Conservation (phyloP, 1,139 yeast genomes). For the Zygosaccharomyces sapae region DNA sequence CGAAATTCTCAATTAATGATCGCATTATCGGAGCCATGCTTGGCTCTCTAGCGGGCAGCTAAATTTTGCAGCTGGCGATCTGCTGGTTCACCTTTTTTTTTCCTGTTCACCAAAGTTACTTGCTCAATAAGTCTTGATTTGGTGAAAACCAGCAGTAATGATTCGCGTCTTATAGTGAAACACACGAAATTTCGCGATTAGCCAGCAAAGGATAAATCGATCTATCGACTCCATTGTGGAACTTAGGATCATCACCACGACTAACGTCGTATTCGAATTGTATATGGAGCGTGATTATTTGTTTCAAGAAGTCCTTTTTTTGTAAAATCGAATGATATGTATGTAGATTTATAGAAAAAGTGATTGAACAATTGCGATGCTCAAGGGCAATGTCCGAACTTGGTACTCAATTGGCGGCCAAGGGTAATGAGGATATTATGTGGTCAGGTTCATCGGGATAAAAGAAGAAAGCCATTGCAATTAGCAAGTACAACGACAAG, state of each 20-base stretch:
- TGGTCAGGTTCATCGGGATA: constrained; percentile 37
- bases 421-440: constrained; percentile 9
- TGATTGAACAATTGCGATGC: neutral
- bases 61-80: neutral
- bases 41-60: constrained; percentile 4
- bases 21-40: neutral
- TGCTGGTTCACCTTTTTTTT: constrained; percentile 4
- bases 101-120: constrained; percentile 1
- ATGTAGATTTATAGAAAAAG: neutral
- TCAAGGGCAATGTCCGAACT: neutral
- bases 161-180: constrained; percentile 5
- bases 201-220: constrained; percentile 1
- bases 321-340: neutral
- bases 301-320: neutral
- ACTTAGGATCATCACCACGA: neutral
- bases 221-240: neutral
- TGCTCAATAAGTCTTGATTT: neutral
- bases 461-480: constrained; percentile 84
- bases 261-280: neutral
- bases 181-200: constrained; percentile 3
- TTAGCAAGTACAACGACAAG: constrained; percentile 74
- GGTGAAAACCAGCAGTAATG: constrained; percentile 3
- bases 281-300: neutral
- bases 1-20: neutral
- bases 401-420: neutral